phyloP scores from a whole-genome alignment of 305 asterid genomes.

The Solanum chacoense region DNA sequence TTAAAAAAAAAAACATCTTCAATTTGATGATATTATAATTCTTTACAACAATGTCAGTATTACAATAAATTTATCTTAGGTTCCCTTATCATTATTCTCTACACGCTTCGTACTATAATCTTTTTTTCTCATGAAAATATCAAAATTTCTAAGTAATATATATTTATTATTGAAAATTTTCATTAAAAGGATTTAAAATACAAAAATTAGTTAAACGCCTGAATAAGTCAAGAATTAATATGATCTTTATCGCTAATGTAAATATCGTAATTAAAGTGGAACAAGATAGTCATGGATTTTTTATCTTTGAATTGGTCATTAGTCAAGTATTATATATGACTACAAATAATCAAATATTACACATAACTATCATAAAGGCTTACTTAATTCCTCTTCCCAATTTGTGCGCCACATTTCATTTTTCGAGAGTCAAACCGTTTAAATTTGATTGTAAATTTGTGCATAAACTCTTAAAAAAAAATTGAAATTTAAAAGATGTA shows the following conservation, averaged over 20 bases:
- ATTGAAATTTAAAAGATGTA: too few relatives aligned
- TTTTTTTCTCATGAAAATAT: not conserved
- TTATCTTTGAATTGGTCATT: not conserved
- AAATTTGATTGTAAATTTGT: too few relatives aligned
- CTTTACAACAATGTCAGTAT: not conserved
- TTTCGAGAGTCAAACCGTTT: too few relatives aligned
- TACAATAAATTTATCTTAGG: not conserved
- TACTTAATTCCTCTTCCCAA: not conserved
- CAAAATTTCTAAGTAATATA: not conserved
- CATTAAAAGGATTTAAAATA: too few relatives aligned
- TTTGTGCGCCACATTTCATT: not conserved
- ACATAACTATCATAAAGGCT: not conserved
- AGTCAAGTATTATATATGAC: not conserved
- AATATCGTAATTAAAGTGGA: not conserved
- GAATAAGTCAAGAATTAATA: not conserved
- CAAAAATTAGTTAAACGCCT: not conserved
- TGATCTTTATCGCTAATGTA: not conserved
- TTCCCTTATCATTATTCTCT: not conserved
- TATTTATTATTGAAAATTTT: not conserved
- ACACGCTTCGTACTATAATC: not conserved
- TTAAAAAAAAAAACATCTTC: not conserved
- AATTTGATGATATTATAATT: not conserved
- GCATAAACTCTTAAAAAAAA: too few relatives aligned
- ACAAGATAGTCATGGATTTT: not conserved
- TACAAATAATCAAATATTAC: not conserved